Conservation (phyloP, 371 early-diverging fungal genomes). For the Mucor mucedo region DNA sequence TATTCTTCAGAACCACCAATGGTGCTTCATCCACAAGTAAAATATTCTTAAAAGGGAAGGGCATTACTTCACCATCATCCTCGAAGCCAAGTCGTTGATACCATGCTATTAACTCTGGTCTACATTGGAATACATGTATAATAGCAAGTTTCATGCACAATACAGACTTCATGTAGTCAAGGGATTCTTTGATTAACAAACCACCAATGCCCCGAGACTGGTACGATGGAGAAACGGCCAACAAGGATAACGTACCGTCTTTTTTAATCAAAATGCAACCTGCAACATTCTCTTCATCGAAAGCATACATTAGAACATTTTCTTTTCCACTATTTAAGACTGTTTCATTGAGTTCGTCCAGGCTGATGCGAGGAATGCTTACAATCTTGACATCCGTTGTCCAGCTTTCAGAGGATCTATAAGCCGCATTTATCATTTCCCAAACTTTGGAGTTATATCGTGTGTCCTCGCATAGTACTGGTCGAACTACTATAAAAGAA, state of each 20-base stretch:
- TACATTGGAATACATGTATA: constrained; percentile 42
- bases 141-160: constrained; percentile 35
- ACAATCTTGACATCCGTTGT: constrained; percentile 25
- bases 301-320: constrained; percentile 18
- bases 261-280: constrained; percentile 38
- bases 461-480: neutral
- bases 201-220: constrained; percentile 62
- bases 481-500: neutral
- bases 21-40: constrained; percentile 17
- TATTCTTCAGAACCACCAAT: constrained; percentile 5
- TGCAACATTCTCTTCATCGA: constrained; percentile 29
- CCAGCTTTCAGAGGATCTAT: constrained; percentile 28
- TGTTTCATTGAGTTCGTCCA: constrained; percentile 4
- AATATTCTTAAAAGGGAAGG: constrained; percentile 17
- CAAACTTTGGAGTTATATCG: neutral
- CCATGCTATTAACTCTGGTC: constrained; percentile 52
- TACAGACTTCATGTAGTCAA: constrained; percentile 37
- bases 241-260: constrained; percentile 39
- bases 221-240: constrained; percentile 51
- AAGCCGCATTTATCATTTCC: constrained; percentile 26
- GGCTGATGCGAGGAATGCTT: constrained; percentile 12
- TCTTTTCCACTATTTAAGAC: constrained; percentile 10
- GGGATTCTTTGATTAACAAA: constrained; percentile 43
- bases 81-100: constrained; percentile 54
- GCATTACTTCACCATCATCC: constrained; percentile 45